These are phyloP conservation scores for Daldinia bambusicola DNA, from an alignment of 495 filamentous ascomycete species.

Conservation along the genomic window DNA sequence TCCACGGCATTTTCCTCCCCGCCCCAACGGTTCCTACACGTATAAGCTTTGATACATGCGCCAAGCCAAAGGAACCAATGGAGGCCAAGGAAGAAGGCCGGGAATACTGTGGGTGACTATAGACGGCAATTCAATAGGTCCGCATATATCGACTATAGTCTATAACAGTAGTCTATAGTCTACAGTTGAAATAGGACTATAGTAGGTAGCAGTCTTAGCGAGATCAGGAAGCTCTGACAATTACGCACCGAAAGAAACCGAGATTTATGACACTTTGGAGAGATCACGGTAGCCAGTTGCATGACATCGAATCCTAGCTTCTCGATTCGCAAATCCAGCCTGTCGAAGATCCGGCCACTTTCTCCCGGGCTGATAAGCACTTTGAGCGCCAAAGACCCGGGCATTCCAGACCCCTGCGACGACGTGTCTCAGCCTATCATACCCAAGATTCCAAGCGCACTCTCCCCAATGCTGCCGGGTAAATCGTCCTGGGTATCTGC, in stretches of 20 bases:
- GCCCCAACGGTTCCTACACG: slow-evolving; percentile 23
- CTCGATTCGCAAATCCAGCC: slow-evolving; percentile 40
- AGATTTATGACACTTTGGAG: slow-evolving; percentile 17
- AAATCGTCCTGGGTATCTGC: slow-evolving; percentile 32
- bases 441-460: slow-evolving; percentile 25
- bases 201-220: slow-evolving; percentile 20
- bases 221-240: slow-evolving; percentile 37
- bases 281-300: slow-evolving; percentile 20
- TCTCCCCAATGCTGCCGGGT: slow-evolving; percentile 29
- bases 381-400: slow-evolving; percentile 31
- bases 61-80: slow-evolving; percentile 30
- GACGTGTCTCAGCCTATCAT: slow-evolving; percentile 22
- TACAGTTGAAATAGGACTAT: slow-evolving; percentile 1
- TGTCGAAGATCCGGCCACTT: slow-evolving; percentile 32
- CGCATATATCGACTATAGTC: slow-evolving; percentile 26
- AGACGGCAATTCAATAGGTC: slow-evolving; percentile 29
- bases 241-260: slow-evolving; percentile 19
- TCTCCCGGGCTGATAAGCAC: slow-evolving; percentile 34
- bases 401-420: slow-evolving; percentile 35
- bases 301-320: slow-evolving; percentile 19
- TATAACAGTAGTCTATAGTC: too few species aligned
- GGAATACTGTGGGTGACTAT: slow-evolving; percentile 17
- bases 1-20: slow-evolving; percentile 19
- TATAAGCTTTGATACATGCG: slow-evolving; percentile 19
- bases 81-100: slow-evolving; percentile 29